A percentile compares a stretch with the other conserved stretches of the same genome.
Evolutionary conservation across 2,329 filamentous ascomycete genomes (phyloP).

Genomic region (Aspergillus viridinutans): DNA sequence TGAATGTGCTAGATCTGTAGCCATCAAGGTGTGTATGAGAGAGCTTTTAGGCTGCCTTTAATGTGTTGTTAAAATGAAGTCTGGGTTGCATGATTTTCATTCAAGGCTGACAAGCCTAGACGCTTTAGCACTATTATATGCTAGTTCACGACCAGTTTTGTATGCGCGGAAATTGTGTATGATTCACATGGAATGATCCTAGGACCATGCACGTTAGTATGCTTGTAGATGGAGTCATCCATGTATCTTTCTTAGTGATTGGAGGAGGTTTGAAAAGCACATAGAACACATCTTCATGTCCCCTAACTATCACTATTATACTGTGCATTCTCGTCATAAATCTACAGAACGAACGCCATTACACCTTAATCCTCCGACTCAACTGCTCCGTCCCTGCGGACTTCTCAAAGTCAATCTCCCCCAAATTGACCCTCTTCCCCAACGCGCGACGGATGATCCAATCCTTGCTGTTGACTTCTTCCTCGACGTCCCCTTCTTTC

Average conservation of each 20-base stretch:
- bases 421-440: slow-evolving; percentile 28
- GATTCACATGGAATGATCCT: background rate
- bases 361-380: slow-evolving; percentile 28
- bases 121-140: no score
- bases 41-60: background rate
- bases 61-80: background rate
- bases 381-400: slow-evolving; percentile 31
- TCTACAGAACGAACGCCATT: background rate
- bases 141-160: no score
- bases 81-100: no score
- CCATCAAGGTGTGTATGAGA: background rate
- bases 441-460: slow-evolving; percentile 41
- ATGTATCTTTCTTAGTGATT: background rate
- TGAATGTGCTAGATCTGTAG: background rate
- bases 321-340: background rate
- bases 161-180: background rate
- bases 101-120: no score
- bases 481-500: slow-evolving; percentile 27
- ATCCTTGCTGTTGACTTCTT: slow-evolving; percentile 38
- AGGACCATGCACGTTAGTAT: background rate
- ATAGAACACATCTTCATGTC: background rate
- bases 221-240: background rate
- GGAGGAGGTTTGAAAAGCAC: background rate
- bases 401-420: slow-evolving; percentile 30
- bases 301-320: background rate